A percentile compares a stretch with the other conserved stretches of the same genome.
Conservation (phyloP, 2,329 filamentous ascomycete genomes). For the Colletotrichum ledebouriae region DNA sequence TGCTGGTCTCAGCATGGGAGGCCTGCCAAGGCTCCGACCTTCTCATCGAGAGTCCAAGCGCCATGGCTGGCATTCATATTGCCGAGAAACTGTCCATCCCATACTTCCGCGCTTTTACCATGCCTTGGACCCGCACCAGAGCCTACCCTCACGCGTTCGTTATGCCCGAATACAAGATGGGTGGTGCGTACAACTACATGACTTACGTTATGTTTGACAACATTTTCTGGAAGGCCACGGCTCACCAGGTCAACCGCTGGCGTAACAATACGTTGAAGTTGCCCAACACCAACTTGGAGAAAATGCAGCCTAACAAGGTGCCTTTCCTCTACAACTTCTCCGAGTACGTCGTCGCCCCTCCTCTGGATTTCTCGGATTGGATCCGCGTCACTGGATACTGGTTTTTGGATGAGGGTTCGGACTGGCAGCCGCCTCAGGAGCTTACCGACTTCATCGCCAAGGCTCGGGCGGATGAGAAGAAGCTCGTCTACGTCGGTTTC, state of each 20-base stretch:
- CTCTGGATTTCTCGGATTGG: constrained; percentile 97
- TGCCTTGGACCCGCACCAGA: constrained; percentile 97
- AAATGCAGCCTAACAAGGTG: constrained; percentile 96
- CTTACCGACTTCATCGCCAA: constrained; percentile 86
- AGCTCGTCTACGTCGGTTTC: constrained; percentile 96
- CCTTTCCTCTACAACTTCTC: constrained; percentile 99
- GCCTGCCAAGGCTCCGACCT: constrained; percentile 91
- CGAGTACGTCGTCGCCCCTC: constrained; percentile 91
- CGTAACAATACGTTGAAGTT: constrained; percentile 83
- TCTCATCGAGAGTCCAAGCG: constrained; percentile 93
- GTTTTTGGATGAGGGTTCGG: constrained; percentile 85
- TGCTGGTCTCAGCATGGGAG: constrained; percentile 83
- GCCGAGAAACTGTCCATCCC: constrained; percentile 93
- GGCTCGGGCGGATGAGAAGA: constrained; percentile 85
- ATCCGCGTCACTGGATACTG: constrained; percentile 97
- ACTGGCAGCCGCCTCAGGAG: constrained; percentile 80
- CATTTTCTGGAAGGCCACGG: constrained; percentile 95
- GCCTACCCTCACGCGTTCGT: constrained; percentile 98
- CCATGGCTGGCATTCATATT: constrained; percentile 98
- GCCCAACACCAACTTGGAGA: constrained; percentile 85
- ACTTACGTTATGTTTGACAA: constrained; percentile 97
- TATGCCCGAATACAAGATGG: constrained; percentile 92
- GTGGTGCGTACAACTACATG: constrained; percentile 93
- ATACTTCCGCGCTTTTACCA: constrained; percentile 97
- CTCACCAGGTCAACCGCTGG: constrained; percentile 93